Evolutionary conservation across 345 rosid species (phyloP).

Genomic region (Microcos paniculata): DNA sequence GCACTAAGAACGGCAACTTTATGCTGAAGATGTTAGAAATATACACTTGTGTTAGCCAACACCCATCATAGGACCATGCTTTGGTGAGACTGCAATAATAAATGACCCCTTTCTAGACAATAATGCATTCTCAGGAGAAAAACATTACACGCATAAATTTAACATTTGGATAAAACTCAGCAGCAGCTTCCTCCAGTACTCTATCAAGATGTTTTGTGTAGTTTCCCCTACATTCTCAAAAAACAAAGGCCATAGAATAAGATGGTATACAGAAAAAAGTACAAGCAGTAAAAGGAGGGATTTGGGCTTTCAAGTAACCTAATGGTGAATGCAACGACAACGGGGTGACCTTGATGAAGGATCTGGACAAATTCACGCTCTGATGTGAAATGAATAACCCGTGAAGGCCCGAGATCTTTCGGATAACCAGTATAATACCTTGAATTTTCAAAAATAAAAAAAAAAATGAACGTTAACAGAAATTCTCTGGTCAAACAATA

Average conservation of each 20-base stretch:
- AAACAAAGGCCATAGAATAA: not conserved
- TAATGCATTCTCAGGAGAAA: not conserved
- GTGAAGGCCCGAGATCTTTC: constrained; percentile 83
- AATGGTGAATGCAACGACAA: constrained; percentile 86
- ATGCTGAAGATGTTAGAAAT: not conserved
- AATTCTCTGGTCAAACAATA: not conserved
- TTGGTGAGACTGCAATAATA: not conserved
- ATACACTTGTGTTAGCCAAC: not conserved
- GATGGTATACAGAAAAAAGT: not conserved
- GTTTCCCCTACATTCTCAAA: constrained; percentile 60
- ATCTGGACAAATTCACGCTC: constrained; percentile 92
- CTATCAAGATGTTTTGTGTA: constrained; percentile 78
- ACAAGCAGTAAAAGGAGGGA: not conserved
- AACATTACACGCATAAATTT: constrained; percentile 78
- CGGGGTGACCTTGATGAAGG: constrained; percentile 78
- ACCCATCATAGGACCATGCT: not conserved
- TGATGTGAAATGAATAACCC: constrained; percentile 72
- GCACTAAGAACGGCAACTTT: not conserved
- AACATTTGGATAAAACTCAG: constrained; percentile 82
- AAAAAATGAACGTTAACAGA: not conserved
- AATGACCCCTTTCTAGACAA: not conserved
- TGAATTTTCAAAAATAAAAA: constrained; percentile 10
- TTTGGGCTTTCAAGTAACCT: constrained; percentile 41
- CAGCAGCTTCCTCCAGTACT: constrained; percentile 87
- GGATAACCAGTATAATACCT: constrained; percentile 93